Evolutionary conservation across 2,329 filamentous ascomycete species (phyloP).

Genomic region (Penicillium sclerotiorum): DNA sequence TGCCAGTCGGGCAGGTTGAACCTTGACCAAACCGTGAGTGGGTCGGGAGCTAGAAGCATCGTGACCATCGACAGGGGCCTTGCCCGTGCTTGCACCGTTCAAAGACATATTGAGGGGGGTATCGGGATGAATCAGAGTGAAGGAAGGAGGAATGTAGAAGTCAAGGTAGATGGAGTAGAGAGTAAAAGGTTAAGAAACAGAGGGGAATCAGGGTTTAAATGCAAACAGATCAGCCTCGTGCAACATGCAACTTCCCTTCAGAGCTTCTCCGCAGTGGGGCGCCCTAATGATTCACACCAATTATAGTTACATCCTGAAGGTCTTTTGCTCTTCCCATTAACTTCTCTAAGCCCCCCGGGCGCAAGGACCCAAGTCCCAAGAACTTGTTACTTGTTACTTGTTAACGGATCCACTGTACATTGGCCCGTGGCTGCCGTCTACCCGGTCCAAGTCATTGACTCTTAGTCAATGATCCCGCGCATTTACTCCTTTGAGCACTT

Average conservation of each 20-base stretch:
- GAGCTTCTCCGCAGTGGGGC: constrained; percentile 21
- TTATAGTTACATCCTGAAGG: neutral
- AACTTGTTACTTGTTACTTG: neutral
- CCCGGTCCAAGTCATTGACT: neutral
- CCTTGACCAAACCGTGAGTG: constrained; percentile 61
- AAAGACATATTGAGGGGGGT: constrained; percentile 28
- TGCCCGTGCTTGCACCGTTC: constrained; percentile 35
- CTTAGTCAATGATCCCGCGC: neutral
- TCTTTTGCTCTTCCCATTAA: constrained; percentile 3
- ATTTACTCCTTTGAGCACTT: no score
- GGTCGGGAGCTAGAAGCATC: constrained; percentile 46
- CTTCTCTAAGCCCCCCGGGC: constrained; percentile 12
- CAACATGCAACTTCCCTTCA: constrained; percentile 3
- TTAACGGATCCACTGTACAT: neutral
- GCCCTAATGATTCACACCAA: neutral
- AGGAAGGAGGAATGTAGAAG: neutral
- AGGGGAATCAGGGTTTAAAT: constrained; percentile 6
- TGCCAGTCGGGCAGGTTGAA: constrained; percentile 77
- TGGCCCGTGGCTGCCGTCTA: constrained; percentile 4
- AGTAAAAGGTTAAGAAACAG: neutral
- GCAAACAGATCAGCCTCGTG: constrained; percentile 1
- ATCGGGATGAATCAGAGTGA: neutral
- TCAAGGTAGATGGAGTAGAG: neutral
- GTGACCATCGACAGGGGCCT: constrained; percentile 31
- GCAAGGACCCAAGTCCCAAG: neutral